Conservation (phyloP, 2,329 filamentous ascomycete species). For the Tolypocladium cylindrosporum region DNA sequence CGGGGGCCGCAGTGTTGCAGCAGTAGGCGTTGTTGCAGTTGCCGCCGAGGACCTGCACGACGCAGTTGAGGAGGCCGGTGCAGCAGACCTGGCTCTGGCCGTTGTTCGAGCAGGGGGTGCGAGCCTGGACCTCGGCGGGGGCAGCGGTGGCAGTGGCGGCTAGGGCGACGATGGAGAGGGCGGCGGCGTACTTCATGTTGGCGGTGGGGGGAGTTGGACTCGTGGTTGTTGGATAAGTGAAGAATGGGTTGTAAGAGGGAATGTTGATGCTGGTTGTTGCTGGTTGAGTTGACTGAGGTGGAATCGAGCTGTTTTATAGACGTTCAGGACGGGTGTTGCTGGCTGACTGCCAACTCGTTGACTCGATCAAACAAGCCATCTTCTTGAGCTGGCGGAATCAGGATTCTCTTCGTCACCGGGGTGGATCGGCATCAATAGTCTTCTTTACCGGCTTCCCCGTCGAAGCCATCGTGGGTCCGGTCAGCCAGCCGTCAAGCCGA, state of each 20-base stretch:
- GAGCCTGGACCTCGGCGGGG: constrained; percentile 1
- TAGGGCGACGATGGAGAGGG: constrained; percentile 1
- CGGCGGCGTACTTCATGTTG: constrained; percentile 3
- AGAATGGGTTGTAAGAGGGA: not conserved
- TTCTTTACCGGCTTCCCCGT: not conserved
- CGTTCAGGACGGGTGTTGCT: not conserved
- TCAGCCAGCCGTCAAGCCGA: not conserved
- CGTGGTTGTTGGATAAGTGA: not conserved
- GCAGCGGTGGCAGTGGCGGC: constrained; percentile 1
- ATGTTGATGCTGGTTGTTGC: not conserved
- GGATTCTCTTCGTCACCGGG: not conserved
- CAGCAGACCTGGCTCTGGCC: not conserved
- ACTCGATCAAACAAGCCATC: not conserved
- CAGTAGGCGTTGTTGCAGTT: not conserved
- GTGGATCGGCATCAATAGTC: not conserved
- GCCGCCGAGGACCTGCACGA: not conserved
- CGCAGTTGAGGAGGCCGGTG: not conserved
- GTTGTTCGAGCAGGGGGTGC: not conserved
- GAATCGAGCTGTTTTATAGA: not conserved
- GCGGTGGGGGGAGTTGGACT: not conserved
- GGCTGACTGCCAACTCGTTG: not conserved
- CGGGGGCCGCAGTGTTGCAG: not conserved
- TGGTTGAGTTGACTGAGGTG: not conserved
- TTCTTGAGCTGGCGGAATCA: not conserved
- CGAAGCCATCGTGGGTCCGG: not conserved